Conservation (phyloP, 768 basidiomycete genomes). For the Leccinum obscurum region DNA sequence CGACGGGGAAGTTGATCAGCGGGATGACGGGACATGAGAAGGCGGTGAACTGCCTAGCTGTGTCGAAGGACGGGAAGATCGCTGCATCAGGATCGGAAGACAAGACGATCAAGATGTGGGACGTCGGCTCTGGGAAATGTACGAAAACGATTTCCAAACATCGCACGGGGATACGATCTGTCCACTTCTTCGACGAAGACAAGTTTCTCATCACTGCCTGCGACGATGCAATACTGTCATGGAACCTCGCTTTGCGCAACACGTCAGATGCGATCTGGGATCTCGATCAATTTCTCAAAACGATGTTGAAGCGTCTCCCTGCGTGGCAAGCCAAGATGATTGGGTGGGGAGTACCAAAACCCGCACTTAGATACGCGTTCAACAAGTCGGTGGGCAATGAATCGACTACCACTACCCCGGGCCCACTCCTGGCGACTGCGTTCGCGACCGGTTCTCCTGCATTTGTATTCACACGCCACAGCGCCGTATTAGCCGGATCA, state of each 20-base stretch:
- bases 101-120: conserved; percentile 27
- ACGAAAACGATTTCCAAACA: conserved; percentile 15
- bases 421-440: not conserved
- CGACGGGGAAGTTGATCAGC: conserved; percentile 13
- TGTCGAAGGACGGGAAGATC: conserved; percentile 20
- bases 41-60: conserved; percentile 15
- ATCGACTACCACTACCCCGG: not conserved
- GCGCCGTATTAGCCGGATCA: not conserved
- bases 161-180: conserved; percentile 10
- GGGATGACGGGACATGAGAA: conserved; percentile 23
- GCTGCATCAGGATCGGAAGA: conserved; percentile 28
- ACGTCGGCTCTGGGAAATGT: conserved; percentile 17
- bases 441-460: conserved; percentile 8
- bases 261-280: not conserved
- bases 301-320: not conserved
- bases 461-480: not conserved
- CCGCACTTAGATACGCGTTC: not conserved
- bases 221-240: conserved; percentile 8
- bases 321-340: conserved; percentile 8
- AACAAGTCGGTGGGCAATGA: not conserved
- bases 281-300: not conserved
- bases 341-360: conserved; percentile 6
- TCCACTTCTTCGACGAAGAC: conserved; percentile 17
- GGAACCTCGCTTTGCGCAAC: conserved; percentile 9
- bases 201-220: conserved; percentile 9